phyloP scores from a whole-genome alignment of 352 stramenopile genomes.

The Peronosclerospora sorghi region DNA sequence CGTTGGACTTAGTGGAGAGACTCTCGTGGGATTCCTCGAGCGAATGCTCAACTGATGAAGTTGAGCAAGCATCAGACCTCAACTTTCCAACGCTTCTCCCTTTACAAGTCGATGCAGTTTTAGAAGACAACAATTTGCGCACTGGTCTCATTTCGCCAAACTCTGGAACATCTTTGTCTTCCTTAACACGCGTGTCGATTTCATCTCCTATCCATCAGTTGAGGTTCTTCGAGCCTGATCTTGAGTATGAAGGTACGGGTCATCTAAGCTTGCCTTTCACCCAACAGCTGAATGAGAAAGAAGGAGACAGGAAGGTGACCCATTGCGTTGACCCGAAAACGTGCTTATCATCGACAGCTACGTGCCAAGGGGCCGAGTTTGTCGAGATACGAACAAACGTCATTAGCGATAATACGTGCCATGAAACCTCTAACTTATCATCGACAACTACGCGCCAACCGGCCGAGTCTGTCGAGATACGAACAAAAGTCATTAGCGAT shows the following conservation, averaged over 20 bases:
- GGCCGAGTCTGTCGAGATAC: constrained; percentile 1
- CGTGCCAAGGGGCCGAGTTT: constrained; percentile 1
- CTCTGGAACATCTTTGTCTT: constrained; percentile 20
- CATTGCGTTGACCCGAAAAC: not conserved
- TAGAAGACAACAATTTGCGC: constrained; percentile 5
- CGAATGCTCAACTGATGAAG: constrained; percentile 7
- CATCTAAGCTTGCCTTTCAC: not conserved
- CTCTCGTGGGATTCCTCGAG: constrained; percentile 19
- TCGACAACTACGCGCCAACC: not conserved
- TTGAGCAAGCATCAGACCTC: constrained; percentile 1
- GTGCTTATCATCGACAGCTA: not conserved
- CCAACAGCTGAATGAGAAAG: constrained; percentile 7
- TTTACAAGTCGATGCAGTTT: constrained; percentile 3
- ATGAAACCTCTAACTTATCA: too few species aligned
- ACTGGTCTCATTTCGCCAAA: constrained; percentile 49
- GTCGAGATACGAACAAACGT: constrained; percentile 2
- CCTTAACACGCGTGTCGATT: constrained; percentile 10
- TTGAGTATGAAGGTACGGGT: not conserved
- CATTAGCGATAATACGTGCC: too few species aligned
- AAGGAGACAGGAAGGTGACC: constrained; percentile 2
- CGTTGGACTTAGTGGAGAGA: constrained; percentile 11
- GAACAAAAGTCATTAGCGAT: constrained; percentile 6
- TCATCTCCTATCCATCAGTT: constrained; percentile 11
- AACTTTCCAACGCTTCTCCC: constrained; percentile 3
- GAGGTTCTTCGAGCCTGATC: constrained; percentile 16